Percentiles rank a stretch among this genome's conserved stretches.
Evolutionary conservation across 352 stramenopile species (phyloP).

Genomic region (Pilasporangium apinafurcum): DNA sequence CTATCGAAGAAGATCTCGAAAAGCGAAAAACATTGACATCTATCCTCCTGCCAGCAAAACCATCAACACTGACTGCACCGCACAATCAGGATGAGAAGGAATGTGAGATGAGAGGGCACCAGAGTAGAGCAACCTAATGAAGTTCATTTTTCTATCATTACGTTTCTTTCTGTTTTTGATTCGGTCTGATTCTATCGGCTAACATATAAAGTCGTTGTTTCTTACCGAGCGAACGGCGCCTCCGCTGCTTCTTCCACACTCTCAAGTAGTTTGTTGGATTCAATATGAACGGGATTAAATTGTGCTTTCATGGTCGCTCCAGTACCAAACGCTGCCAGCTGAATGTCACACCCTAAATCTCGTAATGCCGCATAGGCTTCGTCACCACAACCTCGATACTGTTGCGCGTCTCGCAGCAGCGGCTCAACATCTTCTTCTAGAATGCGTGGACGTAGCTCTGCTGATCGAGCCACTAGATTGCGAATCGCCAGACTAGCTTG

Average conservation of each 20-base stretch:
- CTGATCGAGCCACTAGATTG: constrained; percentile 65
- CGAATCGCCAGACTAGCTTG: constrained; percentile 77
- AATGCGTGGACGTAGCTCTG: constrained; percentile 51
- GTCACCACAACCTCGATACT: constrained; percentile 61
- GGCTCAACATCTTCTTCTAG: constrained; percentile 61
- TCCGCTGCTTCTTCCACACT: constrained; percentile 43
- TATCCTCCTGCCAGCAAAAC: too few species aligned
- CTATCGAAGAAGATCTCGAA: too few species aligned
- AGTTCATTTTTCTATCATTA: too few species aligned
- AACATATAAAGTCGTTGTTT: too few species aligned
- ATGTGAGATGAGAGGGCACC: too few species aligned
- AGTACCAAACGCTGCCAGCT: constrained; percentile 51
- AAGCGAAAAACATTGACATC: too few species aligned
- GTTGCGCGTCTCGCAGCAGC: constrained; percentile 51
- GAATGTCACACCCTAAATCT: constrained; percentile 67
- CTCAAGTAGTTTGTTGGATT: constrained; percentile 47
- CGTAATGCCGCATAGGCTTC: constrained; percentile 74
- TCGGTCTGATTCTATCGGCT: too few species aligned
- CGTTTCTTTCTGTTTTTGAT: too few species aligned
- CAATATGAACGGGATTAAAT: constrained; percentile 66
- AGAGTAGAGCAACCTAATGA: too few species aligned
- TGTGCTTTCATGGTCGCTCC: constrained; percentile 16
- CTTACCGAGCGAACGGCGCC: constrained; percentile 34
- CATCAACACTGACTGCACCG: too few species aligned
- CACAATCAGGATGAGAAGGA: too few species aligned